Conservation (phyloP, 2,329 filamentous ascomycete genomes). For the Colletotrichum musae region DNA sequence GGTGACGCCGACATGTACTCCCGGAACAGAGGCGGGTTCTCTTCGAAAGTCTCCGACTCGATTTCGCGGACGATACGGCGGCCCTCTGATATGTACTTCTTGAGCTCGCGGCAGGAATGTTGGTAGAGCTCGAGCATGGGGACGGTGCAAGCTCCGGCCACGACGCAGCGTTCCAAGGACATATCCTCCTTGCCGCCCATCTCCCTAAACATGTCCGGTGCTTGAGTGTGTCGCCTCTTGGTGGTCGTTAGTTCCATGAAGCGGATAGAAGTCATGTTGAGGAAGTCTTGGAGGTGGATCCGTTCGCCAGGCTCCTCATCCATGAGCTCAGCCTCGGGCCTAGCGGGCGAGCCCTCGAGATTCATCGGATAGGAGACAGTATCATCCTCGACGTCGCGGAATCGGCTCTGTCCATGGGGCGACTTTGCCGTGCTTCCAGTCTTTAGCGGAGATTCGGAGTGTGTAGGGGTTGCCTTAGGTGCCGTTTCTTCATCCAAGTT, state of each 20-base stretch:
- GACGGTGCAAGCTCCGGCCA: conserved; percentile 90
- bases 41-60: conserved; percentile 87
- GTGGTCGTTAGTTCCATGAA: conserved; percentile 99
- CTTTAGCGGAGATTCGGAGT: conserved; percentile 64
- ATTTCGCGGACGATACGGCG: conserved; percentile 91
- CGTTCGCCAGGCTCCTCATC: conserved; percentile 69
- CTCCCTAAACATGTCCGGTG: conserved; percentile 65
- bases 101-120: conserved; percentile 94
- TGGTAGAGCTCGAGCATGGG: conserved; percentile 96
- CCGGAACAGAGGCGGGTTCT: conserved; percentile 91
- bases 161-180: conserved; percentile 82
- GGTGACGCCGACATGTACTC: conserved; percentile 91
- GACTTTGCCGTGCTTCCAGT: conserved; percentile 61
- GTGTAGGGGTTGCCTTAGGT: conserved; percentile 57
- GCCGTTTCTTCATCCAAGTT: conserved; percentile 58
- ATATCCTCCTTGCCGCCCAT: conserved; percentile 65
- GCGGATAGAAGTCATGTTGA: conserved; percentile 95
- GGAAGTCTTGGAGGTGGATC: conserved; percentile 91
- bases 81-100: conserved; percentile 96
- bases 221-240: conserved; percentile 88
- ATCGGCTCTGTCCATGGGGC: conserved; percentile 69
- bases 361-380: conserved; percentile 59
- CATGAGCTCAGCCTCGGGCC: conserved; percentile 59
- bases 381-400: conserved; percentile 67
- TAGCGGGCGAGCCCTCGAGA: conserved; percentile 58